Evolutionary conservation across 2,329 filamentous ascomycete species (phyloP).

Genomic region (Nectriaceae sp.): DNA sequence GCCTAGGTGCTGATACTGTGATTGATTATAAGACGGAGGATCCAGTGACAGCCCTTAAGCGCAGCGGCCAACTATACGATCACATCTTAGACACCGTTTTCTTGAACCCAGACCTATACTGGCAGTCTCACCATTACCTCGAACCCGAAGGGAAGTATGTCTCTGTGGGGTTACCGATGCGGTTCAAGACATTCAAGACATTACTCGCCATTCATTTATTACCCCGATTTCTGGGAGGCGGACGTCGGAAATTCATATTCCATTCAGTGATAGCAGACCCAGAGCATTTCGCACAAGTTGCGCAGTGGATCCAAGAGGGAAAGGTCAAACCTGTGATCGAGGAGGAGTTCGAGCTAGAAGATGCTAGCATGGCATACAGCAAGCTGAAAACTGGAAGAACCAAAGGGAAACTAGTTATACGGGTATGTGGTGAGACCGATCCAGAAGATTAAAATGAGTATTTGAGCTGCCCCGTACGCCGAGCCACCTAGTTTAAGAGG

Average conservation of each 20-base stretch:
- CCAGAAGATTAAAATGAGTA: too few relatives aligned
- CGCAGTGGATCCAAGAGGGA: constrained; percentile 6
- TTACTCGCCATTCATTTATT: constrained; percentile 11
- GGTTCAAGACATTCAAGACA: constrained; percentile 8
- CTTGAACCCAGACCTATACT: constrained; percentile 11
- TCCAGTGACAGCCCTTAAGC: background rate
- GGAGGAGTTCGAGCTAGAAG: constrained; percentile 11
- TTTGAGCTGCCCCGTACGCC: too few relatives aligned
- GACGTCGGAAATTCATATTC: constrained; percentile 14
- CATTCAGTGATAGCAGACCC: constrained; percentile 15
- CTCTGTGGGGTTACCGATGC: constrained; percentile 9
- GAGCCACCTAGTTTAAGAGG: too few relatives aligned
- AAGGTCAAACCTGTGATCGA: constrained; percentile 12
- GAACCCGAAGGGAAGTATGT: constrained; percentile 9
- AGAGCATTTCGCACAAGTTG: constrained; percentile 13
- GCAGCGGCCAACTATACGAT: constrained; percentile 4
- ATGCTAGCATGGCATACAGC: constrained; percentile 8
- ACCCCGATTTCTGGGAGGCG: constrained; percentile 17
- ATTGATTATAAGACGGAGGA: constrained; percentile 14
- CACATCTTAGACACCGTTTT: constrained; percentile 16
- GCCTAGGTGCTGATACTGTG: constrained; percentile 9
- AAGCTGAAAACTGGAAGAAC: constrained; percentile 9
- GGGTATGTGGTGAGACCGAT: background rate
- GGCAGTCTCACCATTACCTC: constrained; percentile 16
- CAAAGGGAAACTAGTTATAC: constrained; percentile 14